A percentile compares a stretch with the other conserved stretches of the same genome.
phyloP scores from a whole-genome alignment of 2,329 filamentous ascomycete species.

The Colletotrichum lini region DNA sequence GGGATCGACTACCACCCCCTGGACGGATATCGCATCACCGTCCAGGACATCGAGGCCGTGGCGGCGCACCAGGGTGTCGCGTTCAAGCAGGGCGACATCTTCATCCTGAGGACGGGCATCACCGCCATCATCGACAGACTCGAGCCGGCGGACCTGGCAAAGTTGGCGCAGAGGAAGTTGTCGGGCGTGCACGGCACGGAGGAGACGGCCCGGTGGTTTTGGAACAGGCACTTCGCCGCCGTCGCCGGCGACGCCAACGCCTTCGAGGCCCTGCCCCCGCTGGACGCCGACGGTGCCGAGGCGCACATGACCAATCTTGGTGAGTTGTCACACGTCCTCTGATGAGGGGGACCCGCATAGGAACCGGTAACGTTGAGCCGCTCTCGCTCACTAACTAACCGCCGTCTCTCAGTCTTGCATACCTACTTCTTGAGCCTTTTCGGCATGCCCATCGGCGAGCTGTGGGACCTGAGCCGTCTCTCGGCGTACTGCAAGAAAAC shows the following conservation, averaged over 20 bases:
- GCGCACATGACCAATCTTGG: constrained; percentile 54
- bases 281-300: constrained; percentile 57
- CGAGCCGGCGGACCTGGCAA: constrained; percentile 52
- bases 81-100: constrained; percentile 76
- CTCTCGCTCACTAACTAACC: constrained; percentile 5
- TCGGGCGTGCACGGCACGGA: constrained; percentile 62
- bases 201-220: constrained; percentile 74
- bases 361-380: neutral
- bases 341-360: neutral
- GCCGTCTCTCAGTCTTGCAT: constrained; percentile 56
- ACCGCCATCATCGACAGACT: constrained; percentile 70
- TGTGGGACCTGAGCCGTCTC: constrained; percentile 69
- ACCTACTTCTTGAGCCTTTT: constrained; percentile 64
- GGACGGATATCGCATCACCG: constrained; percentile 66
- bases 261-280: constrained; percentile 75
- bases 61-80: constrained; percentile 73
- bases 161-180: constrained; percentile 49
- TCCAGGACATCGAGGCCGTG: constrained; percentile 69
- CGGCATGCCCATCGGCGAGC: constrained; percentile 69
- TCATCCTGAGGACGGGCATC: constrained; percentile 76
- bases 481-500: constrained; percentile 66
- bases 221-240: constrained; percentile 77
- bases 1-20: constrained; percentile 67
- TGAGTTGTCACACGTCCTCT: constrained; percentile 47
- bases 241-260: constrained; percentile 74